phyloP scores from a whole-genome alignment of 805 yeast species.

The Pichia scutulata region DNA sequence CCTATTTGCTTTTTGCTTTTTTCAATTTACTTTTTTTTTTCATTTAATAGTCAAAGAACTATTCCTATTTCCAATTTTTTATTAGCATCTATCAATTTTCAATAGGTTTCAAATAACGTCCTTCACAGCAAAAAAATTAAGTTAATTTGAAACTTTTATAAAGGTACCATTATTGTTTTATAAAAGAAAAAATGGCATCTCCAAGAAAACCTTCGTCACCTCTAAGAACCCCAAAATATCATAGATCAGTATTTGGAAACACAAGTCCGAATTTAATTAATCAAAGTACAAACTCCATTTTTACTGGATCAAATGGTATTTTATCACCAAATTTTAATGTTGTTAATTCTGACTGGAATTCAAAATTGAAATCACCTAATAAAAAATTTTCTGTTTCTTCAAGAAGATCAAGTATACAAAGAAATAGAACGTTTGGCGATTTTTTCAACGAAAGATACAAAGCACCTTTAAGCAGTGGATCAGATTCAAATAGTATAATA shows the following conservation, averaged over 20 bases:
- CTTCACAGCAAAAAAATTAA: neutral
- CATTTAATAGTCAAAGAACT: neutral
- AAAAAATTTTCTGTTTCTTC: constrained; percentile 1
- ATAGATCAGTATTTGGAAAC: constrained; percentile 27
- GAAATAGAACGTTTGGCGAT: constrained; percentile 6
- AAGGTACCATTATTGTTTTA: neutral
- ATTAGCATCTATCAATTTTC: neutral
- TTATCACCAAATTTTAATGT: constrained; percentile 30
- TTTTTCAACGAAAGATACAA: constrained; percentile 9
- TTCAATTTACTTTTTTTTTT: neutral
- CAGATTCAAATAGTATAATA: neutral
- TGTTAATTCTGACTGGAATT: constrained; percentile 28
- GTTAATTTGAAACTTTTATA: neutral
- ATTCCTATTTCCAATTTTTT: neutral
- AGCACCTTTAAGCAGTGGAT: neutral
- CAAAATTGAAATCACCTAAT: neutral
- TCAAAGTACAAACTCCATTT: constrained; percentile 23
- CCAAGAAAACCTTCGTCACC: neutral
- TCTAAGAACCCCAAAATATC: constrained; percentile 10
- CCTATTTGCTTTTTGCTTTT: neutral
- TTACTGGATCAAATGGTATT: constrained; percentile 23
- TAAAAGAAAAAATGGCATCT: neutral
- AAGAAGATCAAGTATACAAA: constrained; percentile 6
- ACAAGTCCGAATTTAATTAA: constrained; percentile 24
- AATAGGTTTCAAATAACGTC: neutral